phyloP scores from a whole-genome alignment of 2,329 filamentous ascomycete species.

The Fusarium lateritium region DNA sequence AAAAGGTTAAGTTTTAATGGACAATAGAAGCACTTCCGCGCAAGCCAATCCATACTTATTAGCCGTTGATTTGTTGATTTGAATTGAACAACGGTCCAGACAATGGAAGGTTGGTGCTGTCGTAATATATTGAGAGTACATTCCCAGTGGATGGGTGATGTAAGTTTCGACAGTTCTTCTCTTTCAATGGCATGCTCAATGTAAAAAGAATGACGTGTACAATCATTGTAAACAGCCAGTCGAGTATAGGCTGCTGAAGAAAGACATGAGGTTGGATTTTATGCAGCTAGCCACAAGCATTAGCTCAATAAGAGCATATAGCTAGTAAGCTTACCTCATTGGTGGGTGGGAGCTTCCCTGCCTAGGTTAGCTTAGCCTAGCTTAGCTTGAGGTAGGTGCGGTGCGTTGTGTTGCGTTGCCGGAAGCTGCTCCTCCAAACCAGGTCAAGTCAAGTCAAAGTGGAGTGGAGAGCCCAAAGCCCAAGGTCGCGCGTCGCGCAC shows the following conservation, averaged over 20 bases:
- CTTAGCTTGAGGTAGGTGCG: background rate
- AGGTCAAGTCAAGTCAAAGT: conserved; percentile 21
- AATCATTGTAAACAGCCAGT: conserved; percentile 2
- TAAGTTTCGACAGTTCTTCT: too few relatives aligned
- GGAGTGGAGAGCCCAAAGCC: conserved; percentile 21
- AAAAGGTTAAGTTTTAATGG: too few relatives aligned
- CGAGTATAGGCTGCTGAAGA: background rate
- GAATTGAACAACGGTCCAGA: too few relatives aligned
- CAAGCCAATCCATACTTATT: too few relatives aligned
- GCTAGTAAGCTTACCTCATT: conserved; percentile 17
- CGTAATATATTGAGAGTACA: too few relatives aligned
- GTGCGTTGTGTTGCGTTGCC: background rate
- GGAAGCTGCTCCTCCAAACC: conserved; percentile 14
- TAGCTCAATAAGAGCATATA: conserved; percentile 28
- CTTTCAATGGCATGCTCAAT: background rate
- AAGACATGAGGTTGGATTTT: conserved; percentile 16
- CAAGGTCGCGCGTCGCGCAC: conserved; percentile 49
- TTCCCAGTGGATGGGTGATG: too few relatives aligned
- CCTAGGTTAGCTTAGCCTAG: conserved; percentile 3
- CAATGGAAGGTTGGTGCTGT: too few relatives aligned
- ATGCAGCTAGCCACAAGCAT: conserved; percentile 30
- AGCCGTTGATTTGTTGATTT: too few relatives aligned
- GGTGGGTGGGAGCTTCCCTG: conserved; percentile 24
- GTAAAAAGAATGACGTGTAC: conserved; percentile 28
- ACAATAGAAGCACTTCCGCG: too few relatives aligned